Conservation (phyloP, 352 stramenopile genomes). For the Pythium brassicae region DNA sequence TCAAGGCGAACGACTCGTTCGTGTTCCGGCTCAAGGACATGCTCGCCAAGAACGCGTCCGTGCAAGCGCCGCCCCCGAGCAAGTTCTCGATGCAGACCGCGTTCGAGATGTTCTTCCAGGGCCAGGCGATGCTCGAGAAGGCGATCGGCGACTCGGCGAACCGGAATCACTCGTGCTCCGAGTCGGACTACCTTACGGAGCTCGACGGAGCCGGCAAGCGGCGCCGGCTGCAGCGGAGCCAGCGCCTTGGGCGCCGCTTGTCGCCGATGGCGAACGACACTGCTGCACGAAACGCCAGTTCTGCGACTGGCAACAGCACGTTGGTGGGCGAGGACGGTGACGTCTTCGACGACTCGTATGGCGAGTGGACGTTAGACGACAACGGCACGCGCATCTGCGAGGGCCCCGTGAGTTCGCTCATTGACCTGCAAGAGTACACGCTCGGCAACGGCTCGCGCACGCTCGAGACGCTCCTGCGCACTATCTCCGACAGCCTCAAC, state of each 20-base stretch:
- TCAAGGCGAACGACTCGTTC: conserved; percentile 11
- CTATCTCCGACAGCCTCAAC: conserved; percentile 20
- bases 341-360: conserved; percentile 10
- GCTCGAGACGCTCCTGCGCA: conserved; percentile 11
- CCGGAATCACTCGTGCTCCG: conserved; percentile 30
- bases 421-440: conserved; percentile 19
- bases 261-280: background rate
- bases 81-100: conserved; percentile 14
- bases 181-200: conserved; percentile 27
- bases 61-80: conserved; percentile 5
- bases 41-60: conserved; percentile 1
- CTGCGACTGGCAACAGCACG: background rate
- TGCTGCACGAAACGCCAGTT: too few species aligned
- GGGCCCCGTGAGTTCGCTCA: conserved; percentile 27
- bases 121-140: conserved; percentile 34
- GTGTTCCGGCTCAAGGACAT: conserved; percentile 13
- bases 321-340: conserved; percentile 2
- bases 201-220: conserved; percentile 8
- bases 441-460: conserved; percentile 5
- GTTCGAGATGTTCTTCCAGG: conserved; percentile 37
- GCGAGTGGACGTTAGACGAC: conserved; percentile 21
- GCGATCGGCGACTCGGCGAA: conserved; percentile 25
- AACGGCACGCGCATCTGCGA: conserved; percentile 36
- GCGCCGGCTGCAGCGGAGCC: background rate
- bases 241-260: background rate